Base-by-base conservation (phyloP, 768 basidiomycete genomes). In the Stropharia rugosoannulata region DNA sequence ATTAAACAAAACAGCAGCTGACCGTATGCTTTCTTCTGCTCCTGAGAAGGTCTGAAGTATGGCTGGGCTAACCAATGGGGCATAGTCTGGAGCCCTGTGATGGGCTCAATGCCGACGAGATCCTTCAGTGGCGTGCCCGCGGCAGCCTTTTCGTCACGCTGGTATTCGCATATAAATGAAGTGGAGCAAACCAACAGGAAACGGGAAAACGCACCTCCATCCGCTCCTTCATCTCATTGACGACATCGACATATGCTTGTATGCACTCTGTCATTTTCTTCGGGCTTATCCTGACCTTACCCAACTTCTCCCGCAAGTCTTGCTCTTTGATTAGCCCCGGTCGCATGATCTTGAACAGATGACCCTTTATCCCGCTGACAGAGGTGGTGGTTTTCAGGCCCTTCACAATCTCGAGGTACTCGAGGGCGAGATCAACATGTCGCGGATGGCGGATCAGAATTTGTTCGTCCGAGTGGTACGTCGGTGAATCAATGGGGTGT, bases 291-390 rank as follows among this genome's bases (percentile, higher is more conserved):
- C 56, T 60, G 64, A 70, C 57, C 55, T 71, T 75, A 5, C 91
- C 90, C 16, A 98, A 71, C 64, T 73, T 73, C 54, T 91, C 85
- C 40, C 96, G 76, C 56, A 97, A 68, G 65, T 95, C 93, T 2
- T 71, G 76, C 61, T 92, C 84, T 48, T 75, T 67, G 18, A 64
- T 72, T 32, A 98, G 74, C 0, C 86, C 89, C 0, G 93, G 93
- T 0, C 88, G 85, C 73, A 97, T 81, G 35, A 99, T 70, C 71
- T 97, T 93, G 82, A 97, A 99, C 35, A 99, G 67, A 66, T 99
- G 96, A 0, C 92, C 88, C 65, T 96, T 96, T 61, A 98, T 81
- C 0, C 90, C 92, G 60, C 89, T 87, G 13, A 79, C 65, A 3
- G 80, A 65, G 13, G 95, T 95, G 6, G 77, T 75, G 11, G 93